Evolutionary conservation across 768 basidiomycete genomes (phyloP), one percentile per base, ranked within the genome.

Genomic region (Boletus coccyginus): DNA sequence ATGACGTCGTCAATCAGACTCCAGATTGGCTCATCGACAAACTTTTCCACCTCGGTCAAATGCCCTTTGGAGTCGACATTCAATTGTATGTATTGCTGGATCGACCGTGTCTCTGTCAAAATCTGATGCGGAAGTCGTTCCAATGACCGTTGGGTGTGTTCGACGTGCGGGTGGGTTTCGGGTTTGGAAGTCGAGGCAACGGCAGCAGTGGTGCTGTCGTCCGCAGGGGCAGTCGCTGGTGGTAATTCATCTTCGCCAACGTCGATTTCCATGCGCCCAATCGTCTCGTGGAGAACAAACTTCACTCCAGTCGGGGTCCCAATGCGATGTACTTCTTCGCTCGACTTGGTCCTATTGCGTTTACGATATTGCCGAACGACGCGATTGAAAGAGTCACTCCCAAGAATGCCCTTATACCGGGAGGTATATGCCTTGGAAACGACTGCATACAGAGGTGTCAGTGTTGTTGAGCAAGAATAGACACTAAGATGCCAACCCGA

Each of bases 401-500:
- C 77, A 24, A 88, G 69, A 0, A 78, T 80, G 17, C 67, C 74
- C 61, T 86, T 84, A 68, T 90, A 91, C n/a, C 81, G 78, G 6
- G 75, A 78, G 0, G 84, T 83, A 57, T 83, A 87, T 3, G 81
- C 83, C 60, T 91, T 89, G 19, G 85, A 78, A 31, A 88, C 62
- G 48, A 90, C 87, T 86, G 63, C 1, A 6, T 24, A 19, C 1
- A n/a, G n/a, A n/a, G 10, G 31, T 11, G 12, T 65, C 35, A 62
- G 27, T 9, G 17, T 14, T 5, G 12, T 21, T 3, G 17, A 19
- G 10, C 11, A 13, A 35, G 17, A 5, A 46, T 3, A 17, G 19
- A 44, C 9, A 14, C 45, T 50, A 4, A 21, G n/a, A 48, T 17
- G 9, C 81, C 9, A 42, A 88, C 88, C 81, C 8, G 89, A 86